Conservation (phyloP, 306 rosid genomes). For the Canavalia ensiformis region DNA sequence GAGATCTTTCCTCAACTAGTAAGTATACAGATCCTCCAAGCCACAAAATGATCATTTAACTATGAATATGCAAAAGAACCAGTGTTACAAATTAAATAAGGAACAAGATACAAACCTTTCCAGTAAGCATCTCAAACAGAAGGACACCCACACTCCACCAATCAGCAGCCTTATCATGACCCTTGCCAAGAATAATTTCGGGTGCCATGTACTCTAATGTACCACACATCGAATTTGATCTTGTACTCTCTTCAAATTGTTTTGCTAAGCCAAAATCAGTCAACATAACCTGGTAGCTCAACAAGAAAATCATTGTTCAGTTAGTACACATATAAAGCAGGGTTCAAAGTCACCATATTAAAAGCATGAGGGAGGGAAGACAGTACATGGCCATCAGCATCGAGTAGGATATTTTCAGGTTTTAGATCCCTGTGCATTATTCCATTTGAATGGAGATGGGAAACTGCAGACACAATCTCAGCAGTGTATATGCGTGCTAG, state of each 20-base stretch:
- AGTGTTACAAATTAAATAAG: constrained; percentile 26
- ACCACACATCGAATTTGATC: constrained; percentile 95
- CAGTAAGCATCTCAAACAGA: constrained; percentile 95
- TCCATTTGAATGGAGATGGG: constrained; percentile 93
- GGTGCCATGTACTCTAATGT: constrained; percentile 98
- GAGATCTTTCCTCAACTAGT: background rate
- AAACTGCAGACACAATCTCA: constrained; percentile 92
- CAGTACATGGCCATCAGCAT: constrained; percentile 92
- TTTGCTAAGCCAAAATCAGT: constrained; percentile 98
- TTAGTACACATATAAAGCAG: constrained; percentile 27
- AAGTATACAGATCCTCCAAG: background rate
- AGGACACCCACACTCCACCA: constrained; percentile 99
- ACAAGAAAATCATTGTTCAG: constrained; percentile 49
- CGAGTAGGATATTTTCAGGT: constrained; percentile 92
- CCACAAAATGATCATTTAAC: background rate
- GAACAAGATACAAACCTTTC: constrained; percentile 70
- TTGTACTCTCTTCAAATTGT: constrained; percentile 75
- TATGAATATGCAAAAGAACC: constrained; percentile 26
- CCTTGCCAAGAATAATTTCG: constrained; percentile 96
- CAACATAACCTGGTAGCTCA: constrained; percentile 75
- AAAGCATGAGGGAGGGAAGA: constrained; percentile 41
- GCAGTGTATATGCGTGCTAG: constrained; percentile 93
- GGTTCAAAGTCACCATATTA: constrained; percentile 10
- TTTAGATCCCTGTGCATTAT: constrained; percentile 98
- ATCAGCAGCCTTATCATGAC: constrained; percentile 97